These are phyloP conservation scores for Aspergillus aculeatus DNA, from an alignment of 2,329 filamentous ascomycete genomes.

Conservation along the genomic window DNA sequence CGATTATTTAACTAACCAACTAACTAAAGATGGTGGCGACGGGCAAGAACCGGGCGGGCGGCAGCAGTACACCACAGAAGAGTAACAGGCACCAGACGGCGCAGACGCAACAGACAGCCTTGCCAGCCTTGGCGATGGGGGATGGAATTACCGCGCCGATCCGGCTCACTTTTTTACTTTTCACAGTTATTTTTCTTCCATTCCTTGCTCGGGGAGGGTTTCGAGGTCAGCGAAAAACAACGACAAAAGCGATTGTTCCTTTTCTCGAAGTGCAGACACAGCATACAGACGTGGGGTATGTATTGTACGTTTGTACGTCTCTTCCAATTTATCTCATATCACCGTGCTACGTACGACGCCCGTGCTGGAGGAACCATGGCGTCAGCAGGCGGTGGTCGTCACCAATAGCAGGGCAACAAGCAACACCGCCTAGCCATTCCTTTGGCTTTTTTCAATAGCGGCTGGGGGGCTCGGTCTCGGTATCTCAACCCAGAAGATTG, in stretches of 20 bases:
- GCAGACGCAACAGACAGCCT: not conserved
- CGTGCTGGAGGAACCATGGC: not conserved
- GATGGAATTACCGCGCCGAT: conserved; percentile 6
- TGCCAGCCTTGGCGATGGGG: conserved; percentile 7
- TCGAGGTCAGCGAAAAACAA: not conserved
- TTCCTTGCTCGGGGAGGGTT: not conserved
- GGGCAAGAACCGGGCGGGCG: not conserved
- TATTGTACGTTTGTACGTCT: too few relatives aligned
- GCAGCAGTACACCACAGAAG: not conserved
- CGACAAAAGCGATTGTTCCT: too few relatives aligned
- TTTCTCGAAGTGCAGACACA: too few relatives aligned
- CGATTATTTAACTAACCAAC: too few relatives aligned
- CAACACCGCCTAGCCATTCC: not conserved
- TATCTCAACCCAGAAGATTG: not conserved
- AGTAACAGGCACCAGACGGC: not conserved
- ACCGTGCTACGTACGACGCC: not conserved
- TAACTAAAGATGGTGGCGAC: not conserved
- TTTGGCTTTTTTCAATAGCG: not conserved
- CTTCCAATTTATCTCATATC: not conserved
- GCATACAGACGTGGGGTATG: too few relatives aligned
- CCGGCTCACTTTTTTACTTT: not conserved
- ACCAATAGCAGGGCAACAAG: not conserved
- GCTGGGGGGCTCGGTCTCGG: not conserved
- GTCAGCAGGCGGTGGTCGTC: not conserved
- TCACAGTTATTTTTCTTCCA: not conserved